Conservation (phyloP, 371 early-diverging fungal species). For the Rhizopus arrhizus region DNA sequence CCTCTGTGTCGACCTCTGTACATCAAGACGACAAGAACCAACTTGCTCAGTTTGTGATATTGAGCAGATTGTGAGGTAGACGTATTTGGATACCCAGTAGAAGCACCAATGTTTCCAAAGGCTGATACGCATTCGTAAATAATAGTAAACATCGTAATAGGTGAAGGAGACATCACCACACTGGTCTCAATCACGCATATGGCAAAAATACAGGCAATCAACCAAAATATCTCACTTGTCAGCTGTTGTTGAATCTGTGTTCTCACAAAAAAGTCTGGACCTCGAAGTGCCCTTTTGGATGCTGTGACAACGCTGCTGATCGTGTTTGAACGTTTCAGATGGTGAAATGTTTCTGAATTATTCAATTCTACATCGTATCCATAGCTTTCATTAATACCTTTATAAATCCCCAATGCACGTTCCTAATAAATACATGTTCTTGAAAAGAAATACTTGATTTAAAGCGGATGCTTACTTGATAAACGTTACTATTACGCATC, state of each 20-base stretch:
- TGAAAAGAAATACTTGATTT: not conserved
- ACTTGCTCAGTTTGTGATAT: constrained; percentile 45
- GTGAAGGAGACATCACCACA: constrained; percentile 36
- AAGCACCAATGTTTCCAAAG: constrained; percentile 51
- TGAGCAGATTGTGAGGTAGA: constrained; percentile 39
- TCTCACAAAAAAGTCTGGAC: constrained; percentile 53
- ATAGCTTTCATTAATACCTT: constrained; percentile 28
- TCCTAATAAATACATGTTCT: constrained; percentile 26
- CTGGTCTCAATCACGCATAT: constrained; percentile 39
- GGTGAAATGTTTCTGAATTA: constrained; percentile 15
- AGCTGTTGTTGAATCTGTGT: constrained; percentile 52
- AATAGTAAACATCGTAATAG: constrained; percentile 41
- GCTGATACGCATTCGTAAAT: constrained; percentile 58
- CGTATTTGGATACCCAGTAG: constrained; percentile 43
- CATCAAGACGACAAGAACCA: constrained; percentile 48
- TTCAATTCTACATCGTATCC: constrained; percentile 16
- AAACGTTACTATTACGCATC: constrained; percentile 46
- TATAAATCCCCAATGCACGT: constrained; percentile 51
- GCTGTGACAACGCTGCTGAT: constrained; percentile 43
- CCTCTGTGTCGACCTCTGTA: constrained; percentile 54
- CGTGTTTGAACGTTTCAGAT: constrained; percentile 37
- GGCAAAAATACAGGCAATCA: constrained; percentile 42
- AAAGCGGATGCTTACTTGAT: constrained; percentile 30
- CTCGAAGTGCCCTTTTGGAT: constrained; percentile 33
- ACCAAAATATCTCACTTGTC: constrained; percentile 53